These are phyloP conservation scores for Sedum album DNA, from an alignment of 164 flowering plant genomes.

Conservation along the genomic window DNA sequence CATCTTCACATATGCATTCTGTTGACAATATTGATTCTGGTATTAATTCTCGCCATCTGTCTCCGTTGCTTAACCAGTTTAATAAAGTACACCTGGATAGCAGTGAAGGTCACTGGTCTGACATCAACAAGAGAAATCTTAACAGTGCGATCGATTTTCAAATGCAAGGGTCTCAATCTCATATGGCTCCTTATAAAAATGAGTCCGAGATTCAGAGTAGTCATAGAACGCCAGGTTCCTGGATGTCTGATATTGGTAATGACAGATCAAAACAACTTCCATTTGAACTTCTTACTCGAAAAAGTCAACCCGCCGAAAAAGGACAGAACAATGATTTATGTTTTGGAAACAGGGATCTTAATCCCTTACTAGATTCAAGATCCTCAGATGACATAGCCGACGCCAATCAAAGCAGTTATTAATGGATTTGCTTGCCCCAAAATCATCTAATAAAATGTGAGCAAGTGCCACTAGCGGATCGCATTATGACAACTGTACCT, in stretches of 20 bases:
- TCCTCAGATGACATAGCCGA: constrained; percentile 33
- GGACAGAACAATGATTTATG: constrained; percentile 24
- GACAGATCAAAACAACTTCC: constrained; percentile 44
- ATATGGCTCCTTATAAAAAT: constrained; percentile 39
- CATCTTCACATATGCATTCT: constrained; percentile 31
- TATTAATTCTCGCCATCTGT: constrained; percentile 28
- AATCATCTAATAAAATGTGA: constrained; percentile 6
- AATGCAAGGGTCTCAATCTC: constrained; percentile 40
- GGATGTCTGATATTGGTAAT: constrained; percentile 49
- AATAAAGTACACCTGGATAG: constrained; percentile 36
- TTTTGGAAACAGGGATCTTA: constrained; percentile 33
- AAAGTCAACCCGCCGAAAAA: constrained; percentile 24
- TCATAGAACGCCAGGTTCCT: constrained; percentile 38
- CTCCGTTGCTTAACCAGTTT: constrained; percentile 31
- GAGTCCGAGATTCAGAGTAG: constrained; percentile 26
- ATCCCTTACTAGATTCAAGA: constrained; percentile 31
- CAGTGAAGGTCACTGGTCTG: constrained; percentile 41
- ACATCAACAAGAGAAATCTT: constrained; percentile 31
- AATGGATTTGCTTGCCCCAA: constrained; percentile 56
- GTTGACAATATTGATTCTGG: constrained; percentile 37
- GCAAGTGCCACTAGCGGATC: background rate
- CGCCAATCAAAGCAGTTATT: constrained; percentile 43
- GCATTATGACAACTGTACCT: background rate
- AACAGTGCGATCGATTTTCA: constrained; percentile 47
- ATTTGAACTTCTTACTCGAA: constrained; percentile 55